A percentile compares a stretch with the other conserved stretches of the same genome.
Evolutionary conservation across 345 rosid genomes (phyloP).

Genomic region (Clarkia xantiana): DNA sequence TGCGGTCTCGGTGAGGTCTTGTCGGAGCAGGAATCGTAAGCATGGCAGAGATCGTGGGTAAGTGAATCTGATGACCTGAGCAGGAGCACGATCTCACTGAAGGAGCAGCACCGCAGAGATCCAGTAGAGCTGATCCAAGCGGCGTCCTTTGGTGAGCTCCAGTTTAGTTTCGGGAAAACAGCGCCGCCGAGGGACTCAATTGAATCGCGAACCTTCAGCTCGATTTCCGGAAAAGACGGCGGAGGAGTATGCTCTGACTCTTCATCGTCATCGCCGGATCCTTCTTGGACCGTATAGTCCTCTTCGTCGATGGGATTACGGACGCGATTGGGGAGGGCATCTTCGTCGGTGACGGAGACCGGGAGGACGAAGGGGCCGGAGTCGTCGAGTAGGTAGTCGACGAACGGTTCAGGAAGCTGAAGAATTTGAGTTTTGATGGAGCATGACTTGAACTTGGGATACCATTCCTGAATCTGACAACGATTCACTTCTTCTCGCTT

Average conservation of each 20-base stretch:
- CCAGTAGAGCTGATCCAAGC: constrained; percentile 76
- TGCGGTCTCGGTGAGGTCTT: constrained; percentile 38
- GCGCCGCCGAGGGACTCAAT: constrained; percentile 57
- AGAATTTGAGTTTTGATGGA: constrained; percentile 60
- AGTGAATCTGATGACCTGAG: constrained; percentile 62
- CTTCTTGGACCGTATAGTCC: constrained; percentile 47
- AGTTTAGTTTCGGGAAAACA: constrained; percentile 64
- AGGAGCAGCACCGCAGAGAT: constrained; percentile 48
- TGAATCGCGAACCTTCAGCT: constrained; percentile 42
- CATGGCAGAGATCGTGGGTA: constrained; percentile 61
- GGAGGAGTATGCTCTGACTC: constrained; percentile 13
- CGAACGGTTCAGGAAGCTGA: constrained; percentile 63
- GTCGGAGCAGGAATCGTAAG: constrained; percentile 55
- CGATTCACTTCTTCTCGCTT: constrained; percentile 53
- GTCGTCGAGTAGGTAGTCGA: constrained; percentile 56
- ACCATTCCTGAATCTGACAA: constrained; percentile 87
- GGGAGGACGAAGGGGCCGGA: constrained; percentile 71
- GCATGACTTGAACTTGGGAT: constrained; percentile 52
- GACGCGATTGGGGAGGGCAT: constrained; percentile 69
- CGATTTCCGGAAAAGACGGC: constrained; percentile 64
- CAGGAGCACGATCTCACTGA: constrained; percentile 37
- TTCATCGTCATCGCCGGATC: constrained; percentile 58
- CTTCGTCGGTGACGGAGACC: constrained; percentile 35
- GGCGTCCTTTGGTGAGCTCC: constrained; percentile 90
- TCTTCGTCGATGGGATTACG: constrained; percentile 51